A percentile compares a stretch with the other conserved stretches of the same genome.
Evolutionary conservation across 495 filamentous ascomycete genomes (phyloP).

Genomic region (Penicillium daleae): DNA sequence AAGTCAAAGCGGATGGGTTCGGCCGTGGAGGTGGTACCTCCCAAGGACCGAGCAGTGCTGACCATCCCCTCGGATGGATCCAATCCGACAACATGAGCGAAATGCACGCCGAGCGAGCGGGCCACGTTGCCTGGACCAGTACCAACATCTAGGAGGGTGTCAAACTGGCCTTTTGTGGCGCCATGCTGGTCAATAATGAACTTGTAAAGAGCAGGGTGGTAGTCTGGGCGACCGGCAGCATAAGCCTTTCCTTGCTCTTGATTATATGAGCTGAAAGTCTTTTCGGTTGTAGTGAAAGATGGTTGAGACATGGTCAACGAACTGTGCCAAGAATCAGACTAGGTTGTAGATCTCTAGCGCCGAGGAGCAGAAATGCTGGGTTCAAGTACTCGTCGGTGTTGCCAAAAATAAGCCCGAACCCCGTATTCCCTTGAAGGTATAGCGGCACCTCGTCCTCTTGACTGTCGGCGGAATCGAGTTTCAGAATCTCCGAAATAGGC

Average conservation of each 20-base stretch:
- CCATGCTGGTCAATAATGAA: constrained; percentile 52
- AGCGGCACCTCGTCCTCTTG: background rate
- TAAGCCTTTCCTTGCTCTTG: constrained; percentile 49
- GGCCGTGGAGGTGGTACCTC: constrained; percentile 32
- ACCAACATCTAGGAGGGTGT: constrained; percentile 56
- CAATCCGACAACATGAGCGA: constrained; percentile 52
- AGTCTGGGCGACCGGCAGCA: constrained; percentile 43
- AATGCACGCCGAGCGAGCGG: constrained; percentile 42
- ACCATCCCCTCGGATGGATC: constrained; percentile 62
- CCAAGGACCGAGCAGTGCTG: constrained; percentile 41
- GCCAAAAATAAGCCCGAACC: background rate
- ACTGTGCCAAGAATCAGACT: background rate
- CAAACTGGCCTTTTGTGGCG: constrained; percentile 50
- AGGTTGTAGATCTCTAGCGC: background rate
- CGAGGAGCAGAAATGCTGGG: background rate
- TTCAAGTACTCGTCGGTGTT: background rate
- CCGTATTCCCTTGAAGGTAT: background rate
- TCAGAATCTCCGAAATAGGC: background rate
- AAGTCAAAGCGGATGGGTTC: constrained; percentile 46
- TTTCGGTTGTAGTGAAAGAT: constrained; percentile 8
- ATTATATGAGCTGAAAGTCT: constrained; percentile 53
- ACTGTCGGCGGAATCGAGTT: background rate
- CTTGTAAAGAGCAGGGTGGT: constrained; percentile 49
- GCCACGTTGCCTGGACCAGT: constrained; percentile 57
- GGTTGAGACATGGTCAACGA: constrained; percentile 12